These are phyloP conservation scores for Mortierella sp. DNA, from an alignment of 371 early-diverging fungal genomes.

Conservation along the genomic window DNA sequence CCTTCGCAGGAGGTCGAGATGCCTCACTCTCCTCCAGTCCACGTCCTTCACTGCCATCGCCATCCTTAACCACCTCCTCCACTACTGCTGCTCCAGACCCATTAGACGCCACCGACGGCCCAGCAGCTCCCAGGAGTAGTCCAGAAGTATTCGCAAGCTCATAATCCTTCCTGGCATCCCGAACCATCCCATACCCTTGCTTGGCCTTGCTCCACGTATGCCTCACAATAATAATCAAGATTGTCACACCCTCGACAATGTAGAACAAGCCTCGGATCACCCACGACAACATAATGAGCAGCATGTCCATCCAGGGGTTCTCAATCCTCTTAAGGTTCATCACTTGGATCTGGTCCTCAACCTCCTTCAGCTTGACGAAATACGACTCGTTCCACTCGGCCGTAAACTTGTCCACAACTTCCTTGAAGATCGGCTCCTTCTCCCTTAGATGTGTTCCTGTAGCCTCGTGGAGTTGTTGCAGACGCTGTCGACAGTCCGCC, in stretches of 20 bases:
- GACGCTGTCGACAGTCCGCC: slow-evolving; percentile 43
- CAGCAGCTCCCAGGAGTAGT: background rate
- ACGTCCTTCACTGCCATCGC: background rate
- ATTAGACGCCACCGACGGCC: background rate
- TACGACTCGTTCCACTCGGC: slow-evolving; percentile 57
- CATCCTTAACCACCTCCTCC: background rate
- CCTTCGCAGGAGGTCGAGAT: background rate
- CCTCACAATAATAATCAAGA: slow-evolving; percentile 52
- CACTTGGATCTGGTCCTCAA: slow-evolving; percentile 55
- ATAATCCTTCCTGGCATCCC: slow-evolving; percentile 23
- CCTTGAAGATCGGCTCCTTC: slow-evolving; percentile 49
- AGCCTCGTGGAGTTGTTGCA: slow-evolving; percentile 37
- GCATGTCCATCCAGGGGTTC: slow-evolving; percentile 59
- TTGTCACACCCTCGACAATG: slow-evolving; percentile 55
- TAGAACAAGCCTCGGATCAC: slow-evolving; percentile 53
- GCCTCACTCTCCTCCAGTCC: background rate
- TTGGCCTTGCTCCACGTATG: slow-evolving; percentile 52
- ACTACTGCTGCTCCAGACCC: background rate
- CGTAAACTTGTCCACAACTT: slow-evolving; percentile 52
- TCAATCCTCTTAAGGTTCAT: slow-evolving; percentile 58
- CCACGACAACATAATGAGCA: slow-evolving; percentile 57
- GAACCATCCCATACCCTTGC: slow-evolving; percentile 35
- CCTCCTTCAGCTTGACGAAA: slow-evolving; percentile 54
- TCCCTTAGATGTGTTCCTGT: slow-evolving; percentile 31
- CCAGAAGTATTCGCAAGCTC: slow-evolving; percentile 3